Base-by-base conservation (phyloP, 2,329 filamentous ascomycete species). In the Drechslera avenae region DNA sequence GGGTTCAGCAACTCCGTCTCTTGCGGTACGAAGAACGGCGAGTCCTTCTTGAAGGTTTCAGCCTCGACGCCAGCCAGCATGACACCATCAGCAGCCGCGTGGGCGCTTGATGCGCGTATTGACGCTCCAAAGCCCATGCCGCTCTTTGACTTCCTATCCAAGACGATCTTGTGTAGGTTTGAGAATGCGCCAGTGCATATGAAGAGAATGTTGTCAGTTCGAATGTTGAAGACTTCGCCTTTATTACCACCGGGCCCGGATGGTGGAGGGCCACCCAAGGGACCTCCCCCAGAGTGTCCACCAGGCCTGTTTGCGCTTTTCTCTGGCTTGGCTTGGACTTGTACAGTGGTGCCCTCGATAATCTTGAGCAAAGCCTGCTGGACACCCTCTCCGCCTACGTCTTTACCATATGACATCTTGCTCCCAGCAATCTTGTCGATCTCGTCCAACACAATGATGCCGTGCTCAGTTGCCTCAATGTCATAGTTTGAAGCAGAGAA, bases 151-250 rank as follows among this genome's bases (percentile, higher is more conserved):
- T 97, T 87, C n/a, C 94, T 86, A 51, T 91, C 88, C 52, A 96
- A 80, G 40, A 99, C 84, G 28, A 88, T 83, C 71, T 95, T 96
- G 66, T 97, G 90, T 1, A 97, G 80, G 2, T 92, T 93, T 30
- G 95, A 89, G 69, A 99, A 99, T 14, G 94, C 94, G 14, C 94
- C 94, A 10, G 92, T 95, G 72, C 94, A 96, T 34, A 99, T 91
- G 75, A 99, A 99, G 21, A 99, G 83, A 52, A 99, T 97, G 64
- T 97, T 97, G 59, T 91, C 92, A 0, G 94, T 99, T 64, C 94
- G 89, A 50, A 97, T 87, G 48, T 90, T 86, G 73, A 82, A 87
- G 4, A 83, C 76, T 54, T 87, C 85, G 16, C 79, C 79, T 68
- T 84, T 86, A 19, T 58, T 63, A 12, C 62, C 63, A 6, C 64